Conservation (phyloP, 75 land plant genomes). For the Isoetes taiwanensis region DNA sequence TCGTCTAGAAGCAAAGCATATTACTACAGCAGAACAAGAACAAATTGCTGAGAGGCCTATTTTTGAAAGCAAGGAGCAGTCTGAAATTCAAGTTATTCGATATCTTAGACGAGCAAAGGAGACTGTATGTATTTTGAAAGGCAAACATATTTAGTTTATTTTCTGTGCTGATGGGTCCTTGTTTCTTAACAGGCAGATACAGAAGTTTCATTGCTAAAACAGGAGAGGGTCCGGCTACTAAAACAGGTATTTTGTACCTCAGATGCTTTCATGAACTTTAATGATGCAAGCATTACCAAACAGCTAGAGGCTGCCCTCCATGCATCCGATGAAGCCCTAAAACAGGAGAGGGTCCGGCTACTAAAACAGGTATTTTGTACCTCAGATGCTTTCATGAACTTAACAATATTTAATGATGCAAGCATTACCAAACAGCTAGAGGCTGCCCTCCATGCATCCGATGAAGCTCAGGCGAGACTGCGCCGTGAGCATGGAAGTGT, state of each 20-base stretch:
- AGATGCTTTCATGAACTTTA: no score
- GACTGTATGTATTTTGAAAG: conserved; percentile 42
- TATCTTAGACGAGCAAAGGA: conserved; percentile 82
- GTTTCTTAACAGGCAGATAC: conserved; percentile 58
- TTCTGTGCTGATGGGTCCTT: neutral
- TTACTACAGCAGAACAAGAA: conserved; percentile 54
- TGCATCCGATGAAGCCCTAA: conserved; percentile 63
- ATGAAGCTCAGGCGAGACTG: conserved; percentile 59
- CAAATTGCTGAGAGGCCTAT: conserved; percentile 21
- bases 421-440: conserved; percentile 39
- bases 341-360: conserved; percentile 41
- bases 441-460: conserved; percentile 56
- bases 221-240: conserved; percentile 70
- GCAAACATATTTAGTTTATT: neutral
- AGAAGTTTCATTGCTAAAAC: conserved; percentile 69
- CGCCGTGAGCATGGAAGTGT: conserved; percentile 47
- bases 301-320: conserved; percentile 71
- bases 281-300: neutral
- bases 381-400: neutral
- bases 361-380: conserved; percentile 50
- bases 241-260: conserved; percentile 42
- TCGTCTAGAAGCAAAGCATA: conserved; percentile 65
- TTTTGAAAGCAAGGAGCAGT: conserved; percentile 9
- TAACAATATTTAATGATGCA: neutral
- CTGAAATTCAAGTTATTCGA: conserved; percentile 41